These are phyloP conservation scores for Chlorophyllum brunneum DNA, from an alignment of 768 basidiomycete genomes.

Conservation along the genomic window DNA sequence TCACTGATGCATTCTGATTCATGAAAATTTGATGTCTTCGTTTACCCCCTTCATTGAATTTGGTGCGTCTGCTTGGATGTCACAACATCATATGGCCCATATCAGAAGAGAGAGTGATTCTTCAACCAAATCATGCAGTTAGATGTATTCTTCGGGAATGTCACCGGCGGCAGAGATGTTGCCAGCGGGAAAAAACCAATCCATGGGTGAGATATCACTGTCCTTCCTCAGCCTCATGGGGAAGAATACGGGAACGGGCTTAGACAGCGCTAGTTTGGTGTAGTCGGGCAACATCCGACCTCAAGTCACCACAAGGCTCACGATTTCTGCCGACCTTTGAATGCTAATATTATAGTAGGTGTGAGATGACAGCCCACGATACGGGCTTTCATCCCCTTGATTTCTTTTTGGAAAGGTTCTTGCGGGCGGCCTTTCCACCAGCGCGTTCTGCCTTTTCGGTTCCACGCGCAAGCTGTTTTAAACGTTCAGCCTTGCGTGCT, in stretches of 20 bases:
- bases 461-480: slow-evolving; percentile 16
- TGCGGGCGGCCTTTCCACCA: slow-evolving; percentile 12
- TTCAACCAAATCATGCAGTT: no score
- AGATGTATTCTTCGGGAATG: not conserved
- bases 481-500: slow-evolving; percentile 13
- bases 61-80: no score
- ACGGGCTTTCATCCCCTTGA: slow-evolving; percentile 10
- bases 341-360: not conserved
- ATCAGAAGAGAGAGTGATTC: no score
- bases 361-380: not conserved
- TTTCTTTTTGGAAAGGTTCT: slow-evolving; percentile 8
- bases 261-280: no score
- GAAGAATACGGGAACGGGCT: no score
- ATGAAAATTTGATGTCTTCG: not conserved
- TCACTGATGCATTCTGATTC: not conserved
- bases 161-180: not conserved
- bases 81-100: no score
- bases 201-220: no score
- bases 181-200: not conserved
- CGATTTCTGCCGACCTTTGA: not conserved
- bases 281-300: not conserved
- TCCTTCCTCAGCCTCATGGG: no score
- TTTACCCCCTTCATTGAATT: no score
- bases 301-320: not conserved
- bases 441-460: slow-evolving; percentile 16